These are phyloP conservation scores for Kluyveromyces marxianus DNA, from an alignment of 1,139 yeast genomes.

Conservation along the genomic window DNA sequence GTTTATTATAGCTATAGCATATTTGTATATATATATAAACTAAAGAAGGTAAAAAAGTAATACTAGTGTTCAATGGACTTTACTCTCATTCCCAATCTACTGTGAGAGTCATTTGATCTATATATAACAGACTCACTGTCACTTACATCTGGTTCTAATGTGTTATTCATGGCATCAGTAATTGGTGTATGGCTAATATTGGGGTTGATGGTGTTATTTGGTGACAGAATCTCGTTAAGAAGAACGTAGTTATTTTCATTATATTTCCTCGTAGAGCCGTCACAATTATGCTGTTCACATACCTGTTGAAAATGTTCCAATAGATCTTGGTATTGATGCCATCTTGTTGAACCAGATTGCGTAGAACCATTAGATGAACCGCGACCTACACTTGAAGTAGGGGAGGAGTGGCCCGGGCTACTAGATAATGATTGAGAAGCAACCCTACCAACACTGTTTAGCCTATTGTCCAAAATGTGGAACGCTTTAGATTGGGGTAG, in stretches of 20 bases:
- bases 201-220: background rate
- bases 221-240: conserved; percentile 9
- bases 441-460: conserved; percentile 36
- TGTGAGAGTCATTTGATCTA: conserved; percentile 2
- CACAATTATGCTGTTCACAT: conserved; percentile 12
- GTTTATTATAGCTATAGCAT: background rate
- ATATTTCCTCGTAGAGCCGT: conserved; percentile 1
- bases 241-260: conserved; percentile 6
- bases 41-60: background rate
- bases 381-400: conserved; percentile 10
- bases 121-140: conserved; percentile 16
- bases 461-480: conserved; percentile 66
- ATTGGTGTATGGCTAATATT: conserved; percentile 5
- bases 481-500: conserved; percentile 95
- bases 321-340: conserved; percentile 20
- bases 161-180: conserved; percentile 8
- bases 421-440: conserved; percentile 15
- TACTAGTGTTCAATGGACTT: background rate
- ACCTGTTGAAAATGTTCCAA: conserved; percentile 24
- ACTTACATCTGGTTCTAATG: conserved; percentile 6
- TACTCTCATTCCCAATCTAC: background rate
- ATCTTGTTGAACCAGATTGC: conserved; percentile 20
- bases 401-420: conserved; percentile 7
- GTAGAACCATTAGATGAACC: conserved; percentile 14
- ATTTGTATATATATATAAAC: background rate